A percentile compares a stretch with the other conserved stretches of the same genome.
These are phyloP conservation scores for Hanseniaspora osmophila DNA, from an alignment of 805 yeast genomes.

Conservation along the genomic window DNA sequence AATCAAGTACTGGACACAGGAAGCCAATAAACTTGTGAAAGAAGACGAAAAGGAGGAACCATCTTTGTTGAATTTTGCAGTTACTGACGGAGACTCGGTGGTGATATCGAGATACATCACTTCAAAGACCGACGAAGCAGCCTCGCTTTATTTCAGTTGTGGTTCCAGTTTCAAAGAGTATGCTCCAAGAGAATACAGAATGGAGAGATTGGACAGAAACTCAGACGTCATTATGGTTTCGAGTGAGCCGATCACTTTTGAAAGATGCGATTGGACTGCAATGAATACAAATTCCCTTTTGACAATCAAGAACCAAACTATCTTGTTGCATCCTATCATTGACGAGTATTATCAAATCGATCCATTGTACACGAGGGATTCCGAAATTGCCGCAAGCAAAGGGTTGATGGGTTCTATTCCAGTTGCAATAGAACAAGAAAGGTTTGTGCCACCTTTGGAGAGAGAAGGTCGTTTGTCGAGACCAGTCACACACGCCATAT, in stretches of 20 bases:
- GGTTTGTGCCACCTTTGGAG: constrained; percentile 54
- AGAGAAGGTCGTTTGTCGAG: constrained; percentile 52
- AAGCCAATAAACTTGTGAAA: constrained; percentile 23
- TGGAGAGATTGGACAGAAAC: constrained; percentile 86
- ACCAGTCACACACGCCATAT: neutral
- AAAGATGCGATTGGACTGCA: constrained; percentile 93
- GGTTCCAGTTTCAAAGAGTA: constrained; percentile 86
- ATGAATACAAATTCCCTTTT: constrained; percentile 85
- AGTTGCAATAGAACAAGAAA: constrained; percentile 30
- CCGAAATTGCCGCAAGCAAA: constrained; percentile 73
- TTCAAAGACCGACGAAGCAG: constrained; percentile 86
- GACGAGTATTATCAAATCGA: constrained; percentile 79
- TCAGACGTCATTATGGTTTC: constrained; percentile 96
- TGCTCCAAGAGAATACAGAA: constrained; percentile 80
- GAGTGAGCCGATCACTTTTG: constrained; percentile 91
- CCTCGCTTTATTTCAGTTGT: constrained; percentile 85
- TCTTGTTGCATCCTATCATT: constrained; percentile 74
- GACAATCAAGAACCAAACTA: constrained; percentile 74
- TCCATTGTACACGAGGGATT: constrained; percentile 53
- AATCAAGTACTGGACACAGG: constrained; percentile 69
- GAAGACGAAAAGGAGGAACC: constrained; percentile 39
- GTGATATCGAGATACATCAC: constrained; percentile 82
- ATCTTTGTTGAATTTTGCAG: constrained; percentile 81
- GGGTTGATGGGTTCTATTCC: constrained; percentile 93
- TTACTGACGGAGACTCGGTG: constrained; percentile 80